Evolutionary conservation across 306 rosid species (phyloP).

Genomic region (Cucumis hystrix): DNA sequence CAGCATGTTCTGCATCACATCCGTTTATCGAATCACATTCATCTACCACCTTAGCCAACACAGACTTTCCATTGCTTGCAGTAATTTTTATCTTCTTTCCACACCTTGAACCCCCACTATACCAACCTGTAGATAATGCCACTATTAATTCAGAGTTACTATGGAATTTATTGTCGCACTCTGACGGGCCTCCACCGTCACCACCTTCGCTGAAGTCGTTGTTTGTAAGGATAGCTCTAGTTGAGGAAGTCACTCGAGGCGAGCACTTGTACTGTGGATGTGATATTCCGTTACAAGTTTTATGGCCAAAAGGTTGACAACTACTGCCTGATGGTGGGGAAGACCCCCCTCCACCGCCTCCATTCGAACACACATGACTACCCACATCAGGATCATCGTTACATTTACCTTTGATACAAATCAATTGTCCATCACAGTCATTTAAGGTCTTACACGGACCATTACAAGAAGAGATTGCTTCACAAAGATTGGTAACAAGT

Average conservation of each 20-base stretch:
- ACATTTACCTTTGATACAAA: conserved; percentile 32
- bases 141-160: conserved; percentile 17
- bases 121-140: conserved; percentile 44
- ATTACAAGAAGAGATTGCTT: conserved; percentile 24
- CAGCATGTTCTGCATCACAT: conserved; percentile 27
- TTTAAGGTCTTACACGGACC: conserved; percentile 18
- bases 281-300: conserved; percentile 1
- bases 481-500: not conserved
- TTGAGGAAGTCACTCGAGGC: conserved; percentile 11
- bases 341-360: not conserved
- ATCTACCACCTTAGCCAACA: not conserved
- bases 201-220: conserved; percentile 29
- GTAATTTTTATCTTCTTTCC: conserved; percentile 14
- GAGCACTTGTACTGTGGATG: conserved; percentile 16
- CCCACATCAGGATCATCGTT: conserved; percentile 33
- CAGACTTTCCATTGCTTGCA: conserved; percentile 11
- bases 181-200: conserved; percentile 16
- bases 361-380: conserved; percentile 12
- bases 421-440: conserved; percentile 34
- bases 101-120: conserved; percentile 21
- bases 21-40: conserved; percentile 12
- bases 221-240: conserved; percentile 17
- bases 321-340: not conserved
- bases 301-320: conserved; percentile 4
- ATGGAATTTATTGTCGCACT: conserved; percentile 22